Evolutionary conservation across 1,284 basidiomycete genomes (phyloP), one percentile per base, ranked within the genome.

Genomic region (Naganishia sp.): DNA sequence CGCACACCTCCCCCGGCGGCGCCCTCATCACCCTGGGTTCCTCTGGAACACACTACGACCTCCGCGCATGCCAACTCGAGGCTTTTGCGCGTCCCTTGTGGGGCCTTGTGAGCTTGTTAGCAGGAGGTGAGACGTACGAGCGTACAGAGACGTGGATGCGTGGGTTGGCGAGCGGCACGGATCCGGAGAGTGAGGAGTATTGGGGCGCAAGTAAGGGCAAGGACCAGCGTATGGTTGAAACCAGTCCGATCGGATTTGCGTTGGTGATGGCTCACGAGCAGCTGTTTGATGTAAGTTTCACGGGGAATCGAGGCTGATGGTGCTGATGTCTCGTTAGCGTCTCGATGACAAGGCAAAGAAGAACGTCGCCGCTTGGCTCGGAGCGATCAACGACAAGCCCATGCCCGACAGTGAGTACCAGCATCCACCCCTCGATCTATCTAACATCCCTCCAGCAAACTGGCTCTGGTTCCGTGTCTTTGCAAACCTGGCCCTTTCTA

Each of bases 401-500:
- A 80, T 81, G 79, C 79, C 80, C 31, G 79, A 81, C 66, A 81
- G 79, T 79, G 66, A 70, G 77, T 71, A 1, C 16, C 25, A 56
- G 48, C 23, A 36, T 13, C 18, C 13, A 36, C 15, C 52, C 6
- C 15, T 25, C 9, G 9, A n/a, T 10, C 54, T 18, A 1, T 18
- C 42, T 31, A 36, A 42, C 23, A 6, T 11, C 23, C 21, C 53
- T 21, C 25, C 54, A 79, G 89, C 88, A 18, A 90, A 90, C 74
- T 90, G 88, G 88, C 81, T 90, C 5, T 90, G 88, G 88, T 90
- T 90, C 78, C 82, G 88, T 67, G 88, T 89, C 0, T 89, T 89
- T 71, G 85, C 88, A n/a, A 90, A 90, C 74, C 83, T 90, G 13
- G 88, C 87, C 2, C 79, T 90, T 25, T 83, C 83, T 6, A 84